Evolutionary conservation across 805 yeast genomes (phyloP).

Genomic region (Kluyveromyces siamensis): DNA sequence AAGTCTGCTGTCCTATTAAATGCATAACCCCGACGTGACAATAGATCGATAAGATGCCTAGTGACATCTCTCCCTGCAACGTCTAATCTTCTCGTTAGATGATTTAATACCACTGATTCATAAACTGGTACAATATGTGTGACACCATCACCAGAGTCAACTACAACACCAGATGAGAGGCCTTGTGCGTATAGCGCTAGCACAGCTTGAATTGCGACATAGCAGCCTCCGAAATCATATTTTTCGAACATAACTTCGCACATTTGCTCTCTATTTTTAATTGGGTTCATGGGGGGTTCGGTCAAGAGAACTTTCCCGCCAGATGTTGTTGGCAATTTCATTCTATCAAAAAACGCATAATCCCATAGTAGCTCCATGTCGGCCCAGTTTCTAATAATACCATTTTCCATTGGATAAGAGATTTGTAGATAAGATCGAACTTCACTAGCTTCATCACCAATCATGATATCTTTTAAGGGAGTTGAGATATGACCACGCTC

Average conservation of each 20-base stretch:
- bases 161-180: slow-evolving; percentile 92
- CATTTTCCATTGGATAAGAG: slow-evolving; percentile 98
- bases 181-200: slow-evolving; percentile 96
- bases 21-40: slow-evolving; percentile 94
- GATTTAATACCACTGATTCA: slow-evolving; percentile 93
- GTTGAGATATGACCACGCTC: slow-evolving; percentile 57
- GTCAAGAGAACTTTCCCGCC: slow-evolving; percentile 82
- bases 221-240: slow-evolving; percentile 86
- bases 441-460: slow-evolving; percentile 90
- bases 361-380: slow-evolving; percentile 99
- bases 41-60: slow-evolving; percentile 82
- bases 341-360: slow-evolving; percentile 86
- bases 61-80: slow-evolving; percentile 99
- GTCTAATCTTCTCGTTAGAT: slow-evolving; percentile 82
- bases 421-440: slow-evolving; percentile 85
- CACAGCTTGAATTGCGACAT: slow-evolving; percentile 97
- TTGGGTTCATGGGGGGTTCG: slow-evolving; percentile 97
- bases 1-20: slow-evolving; percentile 98
- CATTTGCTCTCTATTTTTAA: slow-evolving; percentile 85
- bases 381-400: slow-evolving; percentile 95
- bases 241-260: slow-evolving; percentile 92
- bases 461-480: slow-evolving; percentile 92
- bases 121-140: slow-evolving; percentile 98
- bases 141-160: slow-evolving; percentile 98
- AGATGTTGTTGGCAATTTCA: slow-evolving; percentile 66